phyloP scores from a whole-genome alignment of 108 stramenopile species.

The Asterionellopsis glacialis region DNA sequence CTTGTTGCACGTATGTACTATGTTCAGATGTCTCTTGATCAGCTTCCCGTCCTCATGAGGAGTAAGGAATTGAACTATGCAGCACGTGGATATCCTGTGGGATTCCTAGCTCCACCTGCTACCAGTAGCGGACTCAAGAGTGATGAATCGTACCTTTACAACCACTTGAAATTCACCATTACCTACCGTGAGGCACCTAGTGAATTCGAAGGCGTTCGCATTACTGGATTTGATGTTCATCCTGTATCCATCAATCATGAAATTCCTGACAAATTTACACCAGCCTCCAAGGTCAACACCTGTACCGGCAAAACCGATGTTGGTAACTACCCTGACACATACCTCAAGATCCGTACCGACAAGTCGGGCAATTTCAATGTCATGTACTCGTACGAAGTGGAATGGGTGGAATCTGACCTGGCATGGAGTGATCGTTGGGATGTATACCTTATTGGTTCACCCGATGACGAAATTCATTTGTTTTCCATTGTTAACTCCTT shows the following conservation, averaged over 20 bases:
- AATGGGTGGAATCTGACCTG: conserved; percentile 78
- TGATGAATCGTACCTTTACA: conserved; percentile 77
- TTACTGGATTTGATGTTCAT: conserved; percentile 92
- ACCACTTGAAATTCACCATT: conserved; percentile 86
- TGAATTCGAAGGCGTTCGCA: conserved; percentile 38
- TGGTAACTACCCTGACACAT: conserved; percentile 41
- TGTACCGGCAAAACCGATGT: conserved; percentile 20
- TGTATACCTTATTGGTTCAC: conserved; percentile 85
- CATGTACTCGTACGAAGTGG: conserved; percentile 91
- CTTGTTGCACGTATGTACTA: conserved; percentile 83
- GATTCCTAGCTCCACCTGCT: conserved; percentile 36
- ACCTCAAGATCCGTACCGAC: conserved; percentile 33
- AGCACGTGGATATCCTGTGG: conserved; percentile 49
- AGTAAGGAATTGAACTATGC: conserved; percentile 31
- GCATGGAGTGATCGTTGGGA: conserved; percentile 99
- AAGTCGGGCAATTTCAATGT: conserved; percentile 41
- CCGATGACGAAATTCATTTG: conserved; percentile 89
- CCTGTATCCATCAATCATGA: conserved; percentile 88
- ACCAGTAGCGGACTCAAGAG: conserved; percentile 9
- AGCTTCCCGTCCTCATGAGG: conserved; percentile 50
- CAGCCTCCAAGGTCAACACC: conserved; percentile 23
- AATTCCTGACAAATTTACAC: conserved; percentile 2
- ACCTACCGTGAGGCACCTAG: conserved; percentile 69
- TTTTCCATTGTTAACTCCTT: conserved; percentile 91
- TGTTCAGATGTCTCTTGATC: conserved; percentile 66